Conservation (phyloP, 1,284 basidiomycete genomes). For the Paramarasmius palmivorus region DNA sequence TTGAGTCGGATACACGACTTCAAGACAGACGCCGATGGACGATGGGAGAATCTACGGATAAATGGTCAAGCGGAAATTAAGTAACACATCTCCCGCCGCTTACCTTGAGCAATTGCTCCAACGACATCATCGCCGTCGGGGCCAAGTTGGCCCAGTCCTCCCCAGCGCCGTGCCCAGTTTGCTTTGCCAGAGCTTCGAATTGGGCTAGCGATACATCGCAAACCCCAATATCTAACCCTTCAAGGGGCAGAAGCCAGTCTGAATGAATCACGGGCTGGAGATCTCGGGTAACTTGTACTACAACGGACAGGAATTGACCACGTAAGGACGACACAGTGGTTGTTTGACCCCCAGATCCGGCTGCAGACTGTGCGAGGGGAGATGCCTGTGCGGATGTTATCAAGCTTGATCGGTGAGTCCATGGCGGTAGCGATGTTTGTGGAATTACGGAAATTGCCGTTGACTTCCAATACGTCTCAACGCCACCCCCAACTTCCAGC, state of each 20-base stretch:
- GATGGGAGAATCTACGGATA: constrained; percentile 64
- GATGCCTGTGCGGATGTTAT: constrained; percentile 65
- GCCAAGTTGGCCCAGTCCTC: constrained; percentile 57
- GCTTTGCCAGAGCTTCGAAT: constrained; percentile 68
- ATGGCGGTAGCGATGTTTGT: constrained; percentile 34
- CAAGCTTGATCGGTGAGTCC: constrained; percentile 39
- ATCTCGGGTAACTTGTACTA: constrained; percentile 93
- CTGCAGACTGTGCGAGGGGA: constrained; percentile 56
- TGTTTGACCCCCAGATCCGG: constrained; percentile 46
- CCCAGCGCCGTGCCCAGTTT: constrained; percentile 43
- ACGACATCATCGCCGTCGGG: constrained; percentile 62
- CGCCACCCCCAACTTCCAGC: constrained; percentile 92
- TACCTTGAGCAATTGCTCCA: constrained; percentile 76
- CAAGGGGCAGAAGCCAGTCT: constrained; percentile 71
- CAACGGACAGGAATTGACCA: constrained; percentile 84
- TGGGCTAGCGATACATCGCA: constrained; percentile 83
- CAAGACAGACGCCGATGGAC: constrained; percentile 76
- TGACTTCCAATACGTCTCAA: constrained; percentile 98
- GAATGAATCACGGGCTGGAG: constrained; percentile 83
- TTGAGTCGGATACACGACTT: constrained; percentile 70
- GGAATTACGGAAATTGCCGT: constrained; percentile 59
- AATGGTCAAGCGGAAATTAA: neutral
- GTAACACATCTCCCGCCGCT: constrained; percentile 22
- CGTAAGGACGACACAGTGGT: constrained; percentile 85
- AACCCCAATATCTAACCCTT: constrained; percentile 78